Evolutionary conservation across 371 early-diverging fungal species (phyloP), one percentile per base, ranked within the genome.

Genomic region (Rhizopus delemar): DNA sequence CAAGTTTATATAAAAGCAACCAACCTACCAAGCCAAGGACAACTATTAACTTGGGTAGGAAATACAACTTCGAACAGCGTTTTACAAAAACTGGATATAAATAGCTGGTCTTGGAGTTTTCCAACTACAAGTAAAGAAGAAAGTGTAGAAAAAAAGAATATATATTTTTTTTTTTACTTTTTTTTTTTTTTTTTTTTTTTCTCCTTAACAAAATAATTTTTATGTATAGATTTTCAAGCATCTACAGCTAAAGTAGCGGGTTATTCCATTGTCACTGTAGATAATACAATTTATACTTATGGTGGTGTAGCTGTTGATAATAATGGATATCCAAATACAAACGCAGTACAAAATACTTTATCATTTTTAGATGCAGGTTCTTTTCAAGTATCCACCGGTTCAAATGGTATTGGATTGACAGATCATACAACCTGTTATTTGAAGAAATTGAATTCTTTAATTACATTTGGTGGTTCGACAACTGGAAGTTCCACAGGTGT

Each of bases 391-490:
- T 65, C 64, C 0, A 41, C 73, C 5, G 75, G 71, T 0, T 65
- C 77, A 0, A 80, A 80, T 46, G 80, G 80, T 1, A 55, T 69
- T 8, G 77, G 74, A 0, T 56, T 80, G 13, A 65, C 72, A 3
- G 75, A 73, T 36, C 80, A 80, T 57, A 60, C 75, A 8, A 75
- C 75, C 8, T 80, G 80, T 41, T 80, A 70, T 53, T 46, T 80
- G 9, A 65, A 66, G 6, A 56, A 66, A 5, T 71, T 74, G 35
- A 69, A 80, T 22, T 77, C 75, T 34, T 58, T 80, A 8, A 63
- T 80, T 35, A 75, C 75, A 13, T 80, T 80, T 71, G 80, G 80
- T 57, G 80, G 80, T 32, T 73, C 75, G 13, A 51, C 68, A 0
- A 80, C 77, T 3, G 80, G 80, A 31, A 75, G 56, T 53, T 66